Conservation (phyloP, 306 rosid species). For the Prunus mongolica region DNA sequence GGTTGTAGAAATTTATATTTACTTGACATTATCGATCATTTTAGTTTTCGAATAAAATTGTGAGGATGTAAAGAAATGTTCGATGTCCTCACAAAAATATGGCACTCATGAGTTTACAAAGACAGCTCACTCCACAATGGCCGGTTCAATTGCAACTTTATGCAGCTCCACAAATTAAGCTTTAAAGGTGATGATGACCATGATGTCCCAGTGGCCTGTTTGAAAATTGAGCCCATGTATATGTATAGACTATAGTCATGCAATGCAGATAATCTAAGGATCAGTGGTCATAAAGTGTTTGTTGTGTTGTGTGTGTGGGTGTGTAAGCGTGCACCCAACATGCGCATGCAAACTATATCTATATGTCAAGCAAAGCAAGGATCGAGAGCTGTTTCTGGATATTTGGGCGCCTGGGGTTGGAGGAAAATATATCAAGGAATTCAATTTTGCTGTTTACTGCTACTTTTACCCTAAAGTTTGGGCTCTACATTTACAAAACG, state of each 20-base stretch:
- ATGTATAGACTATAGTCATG: neutral
- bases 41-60: neutral
- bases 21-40: neutral
- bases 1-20: neutral
- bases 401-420: neutral
- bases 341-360: slow-evolving; percentile 8
- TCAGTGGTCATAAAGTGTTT: neutral
- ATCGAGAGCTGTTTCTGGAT: neutral
- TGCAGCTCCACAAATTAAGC: neutral
- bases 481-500: neutral
- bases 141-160: neutral
- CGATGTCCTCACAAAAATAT: neutral
- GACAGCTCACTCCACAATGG: neutral
- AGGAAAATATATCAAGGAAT: neutral
- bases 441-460: neutral
- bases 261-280: neutral
- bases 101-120: neutral
- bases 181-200: neutral
- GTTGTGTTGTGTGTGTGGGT: neutral
- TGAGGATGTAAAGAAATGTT: too few species aligned
- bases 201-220: neutral
- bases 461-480: neutral
- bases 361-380: neutral
- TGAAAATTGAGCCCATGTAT: neutral
- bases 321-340: neutral